phyloP scores from a whole-genome alignment of 495 filamentous ascomycete species.

The Parachaetomium inaequale region DNA sequence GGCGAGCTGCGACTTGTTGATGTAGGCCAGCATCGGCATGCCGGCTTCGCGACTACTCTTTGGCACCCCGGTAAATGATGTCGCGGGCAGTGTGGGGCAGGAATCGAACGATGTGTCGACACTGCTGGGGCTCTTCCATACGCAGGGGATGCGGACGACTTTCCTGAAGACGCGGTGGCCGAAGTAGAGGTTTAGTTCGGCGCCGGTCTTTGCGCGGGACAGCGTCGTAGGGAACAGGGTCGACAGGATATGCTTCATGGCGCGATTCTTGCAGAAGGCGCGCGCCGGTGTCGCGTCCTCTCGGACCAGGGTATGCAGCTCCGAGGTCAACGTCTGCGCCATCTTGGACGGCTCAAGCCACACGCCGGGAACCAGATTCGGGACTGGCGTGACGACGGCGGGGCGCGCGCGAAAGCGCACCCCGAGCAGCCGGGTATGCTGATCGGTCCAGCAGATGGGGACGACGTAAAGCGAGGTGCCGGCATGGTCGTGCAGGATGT shows the following conservation, averaged over 20 bases:
- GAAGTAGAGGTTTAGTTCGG: slow-evolving; percentile 39
- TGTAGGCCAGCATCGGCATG: slow-evolving; percentile 40
- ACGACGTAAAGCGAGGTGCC: slow-evolving; percentile 38
- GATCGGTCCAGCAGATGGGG: slow-evolving; percentile 48
- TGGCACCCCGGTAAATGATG: slow-evolving; percentile 21
- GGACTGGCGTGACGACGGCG: slow-evolving; percentile 33
- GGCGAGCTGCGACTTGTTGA: slow-evolving; percentile 37
- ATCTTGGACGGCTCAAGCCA: slow-evolving; percentile 28
- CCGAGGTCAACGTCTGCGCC: slow-evolving; percentile 27
- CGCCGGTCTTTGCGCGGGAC: slow-evolving; percentile 20
- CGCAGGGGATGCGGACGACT: slow-evolving; percentile 33
- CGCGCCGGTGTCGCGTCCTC: slow-evolving; percentile 4
- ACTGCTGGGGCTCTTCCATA: slow-evolving; percentile 34
- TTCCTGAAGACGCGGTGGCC: slow-evolving; percentile 31
- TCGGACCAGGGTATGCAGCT: slow-evolving; percentile 35
- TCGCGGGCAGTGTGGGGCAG: slow-evolving; percentile 29
- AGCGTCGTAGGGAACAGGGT: slow-evolving; percentile 37
- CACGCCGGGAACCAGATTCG: slow-evolving; percentile 17
- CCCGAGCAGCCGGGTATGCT: slow-evolving; percentile 39
- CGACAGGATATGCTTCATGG: slow-evolving; percentile 36
- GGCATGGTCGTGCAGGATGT: slow-evolving; percentile 45
- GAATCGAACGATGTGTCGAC: slow-evolving; percentile 37
- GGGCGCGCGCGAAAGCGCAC: slow-evolving; percentile 37
- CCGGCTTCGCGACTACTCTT: slow-evolving; percentile 6
- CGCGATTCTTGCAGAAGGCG: slow-evolving; percentile 24